These are phyloP conservation scores for Cryptococcus sp. DNA, from an alignment of 1,284 basidiomycete species.

Conservation along the genomic window DNA sequence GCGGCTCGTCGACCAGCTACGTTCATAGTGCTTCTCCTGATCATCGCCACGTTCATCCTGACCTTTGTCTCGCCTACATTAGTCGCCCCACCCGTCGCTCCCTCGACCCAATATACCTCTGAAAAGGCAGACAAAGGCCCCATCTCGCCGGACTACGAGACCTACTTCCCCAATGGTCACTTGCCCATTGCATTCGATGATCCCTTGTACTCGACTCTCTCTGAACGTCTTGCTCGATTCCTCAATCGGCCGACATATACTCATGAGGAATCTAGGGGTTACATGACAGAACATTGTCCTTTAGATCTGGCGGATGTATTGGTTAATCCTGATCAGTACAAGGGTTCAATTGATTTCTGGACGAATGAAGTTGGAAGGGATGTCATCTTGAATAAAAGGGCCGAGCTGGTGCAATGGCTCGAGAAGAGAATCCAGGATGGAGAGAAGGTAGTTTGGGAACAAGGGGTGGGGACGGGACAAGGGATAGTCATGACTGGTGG, in stretches of 20 bases:
- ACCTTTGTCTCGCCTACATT: too few relatives aligned
- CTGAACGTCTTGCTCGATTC: slow-evolving; percentile 25
- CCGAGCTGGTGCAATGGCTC: slow-evolving; percentile 41
- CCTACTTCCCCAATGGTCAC: too few relatives aligned
- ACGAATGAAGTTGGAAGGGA: slow-evolving; percentile 20
- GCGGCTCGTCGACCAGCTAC: not conserved
- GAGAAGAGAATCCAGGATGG: slow-evolving; percentile 31
- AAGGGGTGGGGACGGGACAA: slow-evolving; percentile 19
- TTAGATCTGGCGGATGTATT: slow-evolving; percentile 29
- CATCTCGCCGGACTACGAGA: too few relatives aligned
- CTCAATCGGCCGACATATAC: slow-evolving; percentile 30
- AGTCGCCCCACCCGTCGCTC: too few relatives aligned
- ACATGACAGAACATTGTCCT: slow-evolving; percentile 34
- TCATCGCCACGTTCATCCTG: too few relatives aligned
- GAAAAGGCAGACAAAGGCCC: too few relatives aligned
- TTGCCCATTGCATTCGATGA: too few relatives aligned
- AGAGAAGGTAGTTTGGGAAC: slow-evolving; percentile 22
- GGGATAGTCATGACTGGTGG: slow-evolving; percentile 49
- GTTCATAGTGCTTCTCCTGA: not conserved
- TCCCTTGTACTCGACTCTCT: not conserved
- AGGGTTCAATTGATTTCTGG: slow-evolving; percentile 44
- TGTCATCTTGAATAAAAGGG: slow-evolving; percentile 36
- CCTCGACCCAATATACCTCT: too few relatives aligned
- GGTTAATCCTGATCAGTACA: slow-evolving; percentile 47
- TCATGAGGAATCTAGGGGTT: slow-evolving; percentile 12